Percentiles rank a stretch among this genome's conserved stretches.
Evolutionary conservation across 176 grass and related monocot species (phyloP).

Genomic region (Carex scoparia): DNA sequence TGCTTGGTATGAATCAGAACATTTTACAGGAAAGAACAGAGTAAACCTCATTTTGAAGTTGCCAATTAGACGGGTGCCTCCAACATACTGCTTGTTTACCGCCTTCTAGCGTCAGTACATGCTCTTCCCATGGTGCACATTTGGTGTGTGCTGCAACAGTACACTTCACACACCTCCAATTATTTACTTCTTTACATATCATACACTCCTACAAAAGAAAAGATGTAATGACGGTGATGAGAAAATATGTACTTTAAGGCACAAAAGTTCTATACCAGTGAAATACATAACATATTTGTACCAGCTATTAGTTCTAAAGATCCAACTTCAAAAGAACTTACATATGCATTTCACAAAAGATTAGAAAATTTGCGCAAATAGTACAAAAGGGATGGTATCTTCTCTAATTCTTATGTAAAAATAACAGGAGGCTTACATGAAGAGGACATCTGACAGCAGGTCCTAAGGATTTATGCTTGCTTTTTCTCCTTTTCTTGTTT

Average conservation of each 20-base stretch:
- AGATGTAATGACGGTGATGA: conserved; percentile 15
- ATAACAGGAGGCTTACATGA: conserved; percentile 51
- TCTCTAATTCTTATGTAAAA: background rate
- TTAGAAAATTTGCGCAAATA: background rate
- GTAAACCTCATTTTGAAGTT: conserved; percentile 18
- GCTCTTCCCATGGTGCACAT: conserved; percentile 66
- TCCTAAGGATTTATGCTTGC: background rate
- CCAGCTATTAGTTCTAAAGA: background rate
- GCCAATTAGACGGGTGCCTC: conserved; percentile 24
- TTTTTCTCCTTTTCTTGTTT: conserved; percentile 22
- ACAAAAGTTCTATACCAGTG: background rate
- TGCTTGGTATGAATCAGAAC: background rate
- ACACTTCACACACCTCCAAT: conserved; percentile 83
- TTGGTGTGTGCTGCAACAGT: conserved; percentile 72
- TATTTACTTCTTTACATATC: conserved; percentile 72
- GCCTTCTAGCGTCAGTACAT: conserved; percentile 45
- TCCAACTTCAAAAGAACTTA: conserved; percentile 14
- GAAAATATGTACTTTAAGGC: background rate
- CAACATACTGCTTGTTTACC: conserved; percentile 16
- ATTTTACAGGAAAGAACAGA: background rate
- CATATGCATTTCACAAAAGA: conserved; percentile 17
- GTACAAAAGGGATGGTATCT: conserved; percentile 14
- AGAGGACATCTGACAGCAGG: conserved; percentile 69
- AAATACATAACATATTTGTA: background rate
- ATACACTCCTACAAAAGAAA: conserved; percentile 47